A percentile compares a stretch with the other conserved stretches of the same genome.
Evolutionary conservation across 495 filamentous ascomycete species (phyloP).

Genomic region (Elasticomyces elasticus): DNA sequence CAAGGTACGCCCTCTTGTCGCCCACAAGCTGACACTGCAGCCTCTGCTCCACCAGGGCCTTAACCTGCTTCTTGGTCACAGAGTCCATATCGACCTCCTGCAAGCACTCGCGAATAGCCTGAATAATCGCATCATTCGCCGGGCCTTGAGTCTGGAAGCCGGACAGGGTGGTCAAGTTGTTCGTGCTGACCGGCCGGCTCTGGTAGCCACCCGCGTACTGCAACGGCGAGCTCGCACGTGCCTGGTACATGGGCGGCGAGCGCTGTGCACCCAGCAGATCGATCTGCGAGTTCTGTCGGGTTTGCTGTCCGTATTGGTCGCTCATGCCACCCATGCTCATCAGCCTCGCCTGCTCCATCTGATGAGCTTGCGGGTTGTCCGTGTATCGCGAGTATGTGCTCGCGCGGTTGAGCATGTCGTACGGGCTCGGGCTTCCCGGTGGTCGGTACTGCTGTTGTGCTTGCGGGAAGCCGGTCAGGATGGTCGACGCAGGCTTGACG

Average conservation of each 20-base stretch:
- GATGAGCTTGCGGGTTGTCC: conserved; percentile 28
- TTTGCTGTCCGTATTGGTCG: conserved; percentile 45
- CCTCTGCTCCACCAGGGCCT: conserved; percentile 80
- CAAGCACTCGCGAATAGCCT: conserved; percentile 71
- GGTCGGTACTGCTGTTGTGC: conserved; percentile 50
- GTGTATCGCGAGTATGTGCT: conserved; percentile 35
- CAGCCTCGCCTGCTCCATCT: conserved; percentile 39
- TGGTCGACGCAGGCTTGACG: conserved; percentile 81
- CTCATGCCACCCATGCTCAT: conserved; percentile 56
- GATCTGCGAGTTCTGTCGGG: conserved; percentile 29
- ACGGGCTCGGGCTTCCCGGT: conserved; percentile 64
- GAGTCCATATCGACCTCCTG: conserved; percentile 88
- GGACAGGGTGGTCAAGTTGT: conserved; percentile 58
- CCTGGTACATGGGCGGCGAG: conserved; percentile 5
- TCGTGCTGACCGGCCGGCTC: conserved; percentile 56
- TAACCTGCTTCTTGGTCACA: conserved; percentile 93
- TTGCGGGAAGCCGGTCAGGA: conserved; percentile 72
- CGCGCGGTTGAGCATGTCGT: conserved; percentile 33
- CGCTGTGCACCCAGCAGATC: conserved; percentile 1
- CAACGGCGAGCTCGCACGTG: neutral
- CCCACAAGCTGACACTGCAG: conserved; percentile 77
- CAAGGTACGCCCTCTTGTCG: conserved; percentile 74
- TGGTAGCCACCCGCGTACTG: conserved; percentile 23
- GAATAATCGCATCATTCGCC: conserved; percentile 61
- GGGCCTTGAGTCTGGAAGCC: conserved; percentile 45